phyloP scores from a whole-genome alignment of 176 grass and related monocot species.

The Bromus sterilis region DNA sequence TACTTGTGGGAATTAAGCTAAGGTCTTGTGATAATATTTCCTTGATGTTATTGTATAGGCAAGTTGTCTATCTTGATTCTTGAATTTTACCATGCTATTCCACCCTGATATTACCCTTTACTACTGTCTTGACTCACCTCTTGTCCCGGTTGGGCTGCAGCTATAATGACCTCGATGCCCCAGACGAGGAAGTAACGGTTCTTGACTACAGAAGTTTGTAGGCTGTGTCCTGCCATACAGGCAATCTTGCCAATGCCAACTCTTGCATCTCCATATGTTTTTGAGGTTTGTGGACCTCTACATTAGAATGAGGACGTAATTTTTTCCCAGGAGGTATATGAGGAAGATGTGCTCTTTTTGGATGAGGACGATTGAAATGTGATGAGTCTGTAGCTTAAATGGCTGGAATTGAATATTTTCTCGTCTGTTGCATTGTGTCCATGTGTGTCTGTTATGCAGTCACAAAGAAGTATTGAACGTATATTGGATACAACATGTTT shows the following conservation, averaged over 20 bases:
- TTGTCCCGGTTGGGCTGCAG: slow-evolving; percentile 32
- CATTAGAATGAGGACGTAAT: neutral
- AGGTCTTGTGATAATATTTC: neutral
- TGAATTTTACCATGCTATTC: neutral
- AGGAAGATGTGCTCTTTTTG: too few species aligned
- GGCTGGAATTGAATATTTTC: too few species aligned
- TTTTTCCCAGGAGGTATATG: neutral
- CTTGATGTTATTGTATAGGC: neutral
- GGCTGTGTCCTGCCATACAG: neutral
- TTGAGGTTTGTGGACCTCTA: neutral
- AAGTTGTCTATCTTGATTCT: neutral
- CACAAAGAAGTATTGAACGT: too few species aligned
- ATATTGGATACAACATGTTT: too few species aligned
- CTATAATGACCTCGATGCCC: slow-evolving; percentile 97
- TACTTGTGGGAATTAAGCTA: neutral
- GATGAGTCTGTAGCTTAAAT: too few species aligned
- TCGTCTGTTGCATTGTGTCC: too few species aligned
- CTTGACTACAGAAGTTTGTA: slow-evolving; percentile 98
- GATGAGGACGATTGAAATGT: too few species aligned
- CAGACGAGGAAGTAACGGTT: slow-evolving; percentile 97
- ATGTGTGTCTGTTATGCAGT: too few species aligned
- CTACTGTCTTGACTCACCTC: neutral
- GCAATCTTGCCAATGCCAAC: neutral
- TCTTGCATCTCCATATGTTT: neutral
- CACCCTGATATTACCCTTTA: neutral